Evolutionary conservation across 2,329 filamentous ascomycete genomes (phyloP), one percentile per base, ranked within the genome.

Genomic region (Ophiostoma fasciatum): DNA sequence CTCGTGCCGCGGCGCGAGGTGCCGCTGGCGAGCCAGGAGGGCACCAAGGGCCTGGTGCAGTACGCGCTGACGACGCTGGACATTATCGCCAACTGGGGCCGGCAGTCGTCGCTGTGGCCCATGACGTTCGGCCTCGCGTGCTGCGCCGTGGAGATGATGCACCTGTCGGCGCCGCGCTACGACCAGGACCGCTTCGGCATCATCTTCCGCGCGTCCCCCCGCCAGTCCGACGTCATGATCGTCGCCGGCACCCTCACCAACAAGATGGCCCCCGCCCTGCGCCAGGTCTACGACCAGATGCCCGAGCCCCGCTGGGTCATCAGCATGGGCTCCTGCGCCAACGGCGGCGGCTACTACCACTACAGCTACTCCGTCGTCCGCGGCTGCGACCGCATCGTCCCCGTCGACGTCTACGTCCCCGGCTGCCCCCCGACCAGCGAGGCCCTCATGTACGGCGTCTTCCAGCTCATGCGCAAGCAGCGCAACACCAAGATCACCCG

Each of bases 261-360:
- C 68, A 94, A 94, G 67, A 94, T 94, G 85, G 84, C 83, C 1
- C 83, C 85, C 3, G 85, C 85, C 23, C 64, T 94, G 52, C 71
- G 85, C 57, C 82, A 90, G 61, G 79, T 92, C 43, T 94, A 94
- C 63, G 85, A 94, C 58, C 85, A 93, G 66, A 93, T 93, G 84
- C 83, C 84, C 21, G 84, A 93, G 22, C 84, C 84, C 14, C 71
- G 80, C 52, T 93, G 83, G 83, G 83, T 65, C 17, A 71, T 80
- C 45, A 76, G 70, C 46, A 80, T 80, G 75, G 76, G 76, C 7
- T 74, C 67, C 38, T 81, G 77, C 50, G 75, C 77, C 19, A 81
- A 81, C 49, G 75, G 77, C 17, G 77, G 77, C 38, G 77, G 77
- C 12, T 81, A 82, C 54, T 82, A 82, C 54, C 76, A 82, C 52